Evolutionary conservation across 164 flowering plant genomes (phyloP).

Genomic region (Macadamia integrifolia): DNA sequence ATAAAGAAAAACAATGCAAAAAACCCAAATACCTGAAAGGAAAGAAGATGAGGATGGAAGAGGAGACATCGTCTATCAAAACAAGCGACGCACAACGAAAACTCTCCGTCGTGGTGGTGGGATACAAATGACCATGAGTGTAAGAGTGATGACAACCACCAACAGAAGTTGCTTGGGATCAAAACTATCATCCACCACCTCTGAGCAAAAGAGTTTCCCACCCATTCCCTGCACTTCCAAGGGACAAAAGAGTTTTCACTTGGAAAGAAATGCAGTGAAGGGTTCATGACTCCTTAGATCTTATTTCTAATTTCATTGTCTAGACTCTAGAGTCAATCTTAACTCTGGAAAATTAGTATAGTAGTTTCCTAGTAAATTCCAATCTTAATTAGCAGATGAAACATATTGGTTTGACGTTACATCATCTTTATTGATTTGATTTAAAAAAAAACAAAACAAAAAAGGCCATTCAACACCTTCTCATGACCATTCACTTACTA

Average conservation of each 20-base stretch:
- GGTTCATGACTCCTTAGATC: not conserved
- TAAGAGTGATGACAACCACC: slow-evolving; percentile 18
- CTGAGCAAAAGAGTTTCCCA: slow-evolving; percentile 15
- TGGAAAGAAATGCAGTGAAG: not conserved
- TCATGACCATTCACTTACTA: too few species aligned
- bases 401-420: too few species aligned
- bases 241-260: not conserved
- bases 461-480: too few species aligned
- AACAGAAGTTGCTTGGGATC: slow-evolving; percentile 11
- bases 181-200: slow-evolving; percentile 14
- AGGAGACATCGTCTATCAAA: too few species aligned
- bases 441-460: too few species aligned
- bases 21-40: too few species aligned
- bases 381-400: too few species aligned
- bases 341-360: too few species aligned
- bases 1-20: too few species aligned
- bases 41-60: too few species aligned
- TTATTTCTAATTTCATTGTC: not conserved
- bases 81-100: slow-evolving; percentile 1
- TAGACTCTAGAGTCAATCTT: not conserved
- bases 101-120: slow-evolving; percentile 9
- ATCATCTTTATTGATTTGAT: too few species aligned
- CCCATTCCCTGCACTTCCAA: slow-evolving; percentile 6
- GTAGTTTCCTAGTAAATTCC: too few species aligned
- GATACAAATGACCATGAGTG: slow-evolving; percentile 16